Conservation (phyloP, 164 flowering plant species). For the Vitis rotundifolia region DNA sequence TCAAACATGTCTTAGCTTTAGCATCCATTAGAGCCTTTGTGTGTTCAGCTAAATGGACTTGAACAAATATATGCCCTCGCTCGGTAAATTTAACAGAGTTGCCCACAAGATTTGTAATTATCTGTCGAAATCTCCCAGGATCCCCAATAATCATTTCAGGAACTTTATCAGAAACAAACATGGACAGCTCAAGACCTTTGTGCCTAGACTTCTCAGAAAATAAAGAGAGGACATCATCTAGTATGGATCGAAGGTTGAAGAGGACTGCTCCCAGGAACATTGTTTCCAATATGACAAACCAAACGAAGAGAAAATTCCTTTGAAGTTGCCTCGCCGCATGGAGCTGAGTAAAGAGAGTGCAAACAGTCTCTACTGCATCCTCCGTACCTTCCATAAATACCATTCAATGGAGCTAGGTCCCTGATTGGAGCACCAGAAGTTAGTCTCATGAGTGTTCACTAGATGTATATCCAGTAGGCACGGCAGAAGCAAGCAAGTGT, state of each 20-base stretch:
- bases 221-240: conserved; percentile 87
- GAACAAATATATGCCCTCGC: conserved; percentile 85
- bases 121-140: conserved; percentile 92
- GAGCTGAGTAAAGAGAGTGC: too few relatives aligned
- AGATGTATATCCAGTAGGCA: too few relatives aligned
- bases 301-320: too few relatives aligned
- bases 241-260: conserved; percentile 65
- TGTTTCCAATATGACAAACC: too few relatives aligned
- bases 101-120: conserved; percentile 87
- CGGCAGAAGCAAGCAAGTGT: too few relatives aligned
- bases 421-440: too few relatives aligned
- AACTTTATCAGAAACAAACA: conserved; percentile 84
- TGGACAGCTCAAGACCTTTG: conserved; percentile 86
- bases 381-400: too few relatives aligned
- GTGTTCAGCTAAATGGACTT: conserved; percentile 74
- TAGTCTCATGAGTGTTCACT: too few relatives aligned
- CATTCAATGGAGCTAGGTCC: too few relatives aligned
- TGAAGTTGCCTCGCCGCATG: too few relatives aligned
- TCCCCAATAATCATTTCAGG: conserved; percentile 87
- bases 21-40: conserved; percentile 30
- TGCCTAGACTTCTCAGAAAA: conserved; percentile 83
- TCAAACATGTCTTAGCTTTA: conserved; percentile 38
- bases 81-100: conserved; percentile 94
- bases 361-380: too few relatives aligned
- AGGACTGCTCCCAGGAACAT: too few relatives aligned